Evolutionary conservation across 345 rosid species (phyloP), one percentile per base, ranked within the genome.

Genomic region (Boechera divaricarpa): DNA sequence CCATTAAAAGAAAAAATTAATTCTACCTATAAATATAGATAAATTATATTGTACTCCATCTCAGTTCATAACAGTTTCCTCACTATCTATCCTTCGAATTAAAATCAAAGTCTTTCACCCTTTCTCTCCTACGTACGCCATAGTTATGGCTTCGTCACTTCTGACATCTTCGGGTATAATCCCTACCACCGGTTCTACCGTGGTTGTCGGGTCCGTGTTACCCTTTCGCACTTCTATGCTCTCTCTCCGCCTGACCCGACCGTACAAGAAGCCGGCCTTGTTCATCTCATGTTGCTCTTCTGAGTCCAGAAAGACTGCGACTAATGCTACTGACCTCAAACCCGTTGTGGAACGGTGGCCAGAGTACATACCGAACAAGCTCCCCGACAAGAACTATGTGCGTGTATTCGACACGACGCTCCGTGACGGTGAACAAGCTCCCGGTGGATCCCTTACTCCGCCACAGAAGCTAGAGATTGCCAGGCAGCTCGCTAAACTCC

Each of bases 341-440:
- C 68, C 54, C 44, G 29, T 48, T 60, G 35, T 67, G 42, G 69
- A 68, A 67, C 53, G 59, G 75, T 88, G 90, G 10, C 94, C 97
- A 0, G 82, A 79, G 0, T 90, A 92, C 80, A 48, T 89, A 51
- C 97, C 98, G 36, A 77, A 80, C 80, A 87, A 65, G 39, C 87
- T 94, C 28, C 66, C 88, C 0, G 90, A 89, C 80, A 89, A 92
- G 33, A 75, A 77, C 48, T 92, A 92, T 56, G 93, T 94, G 49
- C 95, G 97, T 73, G 65, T 92, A 44, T 89, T 94, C 63, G 97
- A 94, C 81, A 94, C 97, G 63, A 94, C 98, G 32, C 98, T 90
- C 76, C 97, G 98, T 36, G 97, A 92, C 49, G 97, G 98, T 16
- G 98, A 94, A 74, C 98, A 92, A 81, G 86, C 98, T 71, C 97